Base-by-base conservation (phyloP, 306 rosid genomes). In the Erythrophleum fordii region DNA sequence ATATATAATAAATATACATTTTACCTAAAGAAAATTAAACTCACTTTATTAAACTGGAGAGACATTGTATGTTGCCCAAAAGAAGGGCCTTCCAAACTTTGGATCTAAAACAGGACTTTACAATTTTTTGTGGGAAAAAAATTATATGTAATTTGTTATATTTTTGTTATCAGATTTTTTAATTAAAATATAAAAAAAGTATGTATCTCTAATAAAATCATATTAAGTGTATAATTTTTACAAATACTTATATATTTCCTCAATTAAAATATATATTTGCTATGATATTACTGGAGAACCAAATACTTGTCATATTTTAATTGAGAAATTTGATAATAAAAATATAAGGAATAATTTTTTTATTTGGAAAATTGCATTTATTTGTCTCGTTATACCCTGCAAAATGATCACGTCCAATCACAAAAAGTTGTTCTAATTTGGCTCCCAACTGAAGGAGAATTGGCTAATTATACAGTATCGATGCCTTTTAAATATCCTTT, bases 51-150 rank as follows among this genome's bases (percentile, higher is more conserved):
- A 20, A 20, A 20, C 0, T 5, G 26, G 8, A 1, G 28, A 20
- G 66, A 60, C 52, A 42, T 66, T 80, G 59, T 49, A 76, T 76
- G 71, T 73, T 37, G 73, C 56, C 70, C 20, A 58, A 66, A 77
- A 72, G 69, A 35, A 69, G 58, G 68, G 74, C 75, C 51, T 85
- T 64, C 73, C 55, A 64, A 72, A 70, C 37, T 80, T 66, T 59
- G 77, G 66, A 48, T 71, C 17, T 4, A 39, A 11, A 35, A 14
- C 13, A 4, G 10, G 37, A n/a, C 71, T 65, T 65, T 37, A 37
- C 28, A 65, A 28, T 18, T 3, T 65, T 35, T 1, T 18, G 12
- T n/a, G n/a, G n/a, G n/a, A n/a, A n/a, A n/a, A n/a, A n/a, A n/a
- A n/a, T n/a, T n/a, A n/a, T n/a, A n/a, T n/a, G n/a, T n/a, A n/a